A percentile compares a stretch with the other conserved stretches of the same genome.
Conservation (phyloP, 83 land plant species). For the Thuja plicata region DNA sequence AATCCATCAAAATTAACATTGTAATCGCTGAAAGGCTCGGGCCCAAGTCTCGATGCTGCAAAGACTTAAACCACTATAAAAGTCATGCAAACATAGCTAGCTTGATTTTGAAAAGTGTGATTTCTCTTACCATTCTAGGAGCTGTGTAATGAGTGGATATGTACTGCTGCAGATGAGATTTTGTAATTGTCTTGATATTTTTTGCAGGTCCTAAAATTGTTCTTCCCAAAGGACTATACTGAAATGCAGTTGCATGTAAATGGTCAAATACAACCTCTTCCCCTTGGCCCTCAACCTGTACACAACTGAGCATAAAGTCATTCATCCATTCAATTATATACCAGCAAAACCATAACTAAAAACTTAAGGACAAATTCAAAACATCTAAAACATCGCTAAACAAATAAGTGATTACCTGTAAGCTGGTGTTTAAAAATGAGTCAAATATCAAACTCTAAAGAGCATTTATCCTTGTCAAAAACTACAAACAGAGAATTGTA, state of each 20-base stretch:
- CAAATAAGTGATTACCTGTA: background rate
- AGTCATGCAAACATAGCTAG: background rate
- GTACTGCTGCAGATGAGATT: constrained; percentile 67
- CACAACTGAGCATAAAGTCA: constrained; percentile 6
- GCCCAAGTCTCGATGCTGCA: background rate
- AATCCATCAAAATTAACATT: constrained; percentile 3
- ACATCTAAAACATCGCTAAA: background rate
- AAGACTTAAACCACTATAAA: background rate
- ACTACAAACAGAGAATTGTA: background rate
- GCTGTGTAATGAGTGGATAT: constrained; percentile 54
- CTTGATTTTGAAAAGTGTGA: background rate
- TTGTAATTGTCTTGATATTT: constrained; percentile 70
- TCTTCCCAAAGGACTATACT: constrained; percentile 84
- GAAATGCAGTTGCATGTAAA: constrained; percentile 96
- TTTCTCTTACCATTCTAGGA: constrained; percentile 32
- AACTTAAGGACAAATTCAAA: background rate
- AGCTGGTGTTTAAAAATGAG: background rate
- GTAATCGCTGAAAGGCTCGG: background rate
- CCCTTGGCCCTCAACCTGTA: constrained; percentile 81
- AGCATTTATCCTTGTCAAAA: background rate
- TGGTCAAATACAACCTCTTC: constrained; percentile 98
- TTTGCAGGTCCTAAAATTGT: constrained; percentile 87
- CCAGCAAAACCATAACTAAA: background rate
- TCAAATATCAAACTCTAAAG: background rate
- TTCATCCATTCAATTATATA: background rate